A percentile compares a stretch with the other conserved stretches of the same genome.
Evolutionary conservation across 768 basidiomycete species (phyloP).

Genomic region (Mycena vulgaris): DNA sequence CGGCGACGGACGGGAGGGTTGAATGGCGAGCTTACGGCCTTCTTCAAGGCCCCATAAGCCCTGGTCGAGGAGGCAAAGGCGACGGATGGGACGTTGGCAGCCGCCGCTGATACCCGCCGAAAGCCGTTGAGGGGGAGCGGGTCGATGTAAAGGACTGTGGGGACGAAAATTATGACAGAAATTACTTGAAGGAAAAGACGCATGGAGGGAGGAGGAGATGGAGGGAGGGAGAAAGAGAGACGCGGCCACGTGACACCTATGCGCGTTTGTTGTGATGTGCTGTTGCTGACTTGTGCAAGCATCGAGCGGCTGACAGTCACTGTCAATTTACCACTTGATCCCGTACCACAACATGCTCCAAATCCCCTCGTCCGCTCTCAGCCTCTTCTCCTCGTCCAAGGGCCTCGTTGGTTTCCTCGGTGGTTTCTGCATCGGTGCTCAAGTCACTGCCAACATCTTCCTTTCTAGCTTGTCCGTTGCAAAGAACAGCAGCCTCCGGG

Average conservation of each 20-base stretch:
- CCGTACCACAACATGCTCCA: conserved; percentile 28
- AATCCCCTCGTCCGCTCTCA: conserved; percentile 10
- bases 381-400: conserved; percentile 4
- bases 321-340: not conserved
- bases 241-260: not conserved
- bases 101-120: no score
- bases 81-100: no score
- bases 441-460: not conserved
- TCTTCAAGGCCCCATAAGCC: no score
- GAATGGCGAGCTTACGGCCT: no score
- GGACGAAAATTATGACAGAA: no score
- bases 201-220: no score
- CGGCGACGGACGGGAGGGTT: no score
- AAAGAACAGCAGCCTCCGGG: conserved; percentile 20
- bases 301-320: conserved; percentile 15
- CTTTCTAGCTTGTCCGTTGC: not conserved
- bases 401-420: conserved; percentile 8
- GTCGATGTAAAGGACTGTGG: no score
- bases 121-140: no score
- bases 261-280: not conserved
- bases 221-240: no score
- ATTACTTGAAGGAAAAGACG: no score
- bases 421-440: conserved; percentile 17
- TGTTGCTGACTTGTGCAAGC: not conserved
- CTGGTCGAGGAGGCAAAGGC: no score